phyloP scores from a whole-genome alignment of 2,329 filamentous ascomycete genomes.

The Capronia americana region DNA sequence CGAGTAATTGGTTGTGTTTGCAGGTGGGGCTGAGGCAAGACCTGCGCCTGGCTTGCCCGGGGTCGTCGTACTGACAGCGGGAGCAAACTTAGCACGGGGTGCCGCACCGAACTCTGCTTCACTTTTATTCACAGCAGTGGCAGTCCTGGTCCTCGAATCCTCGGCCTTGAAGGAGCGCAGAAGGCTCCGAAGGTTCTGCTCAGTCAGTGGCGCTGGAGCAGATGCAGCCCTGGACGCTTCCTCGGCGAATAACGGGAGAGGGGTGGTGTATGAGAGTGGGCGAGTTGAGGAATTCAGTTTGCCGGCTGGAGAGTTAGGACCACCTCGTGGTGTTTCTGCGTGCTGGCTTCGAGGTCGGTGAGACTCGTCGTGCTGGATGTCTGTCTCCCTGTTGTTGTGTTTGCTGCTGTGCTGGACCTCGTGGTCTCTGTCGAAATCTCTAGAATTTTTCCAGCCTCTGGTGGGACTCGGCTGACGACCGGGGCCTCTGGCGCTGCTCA shows the following conservation, averaged over 20 bases:
- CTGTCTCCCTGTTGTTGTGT: neutral
- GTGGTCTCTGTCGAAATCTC: constrained; percentile 33
- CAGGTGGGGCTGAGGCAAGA: constrained; percentile 25
- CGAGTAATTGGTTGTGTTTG: constrained; percentile 16
- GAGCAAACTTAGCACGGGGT: constrained; percentile 9
- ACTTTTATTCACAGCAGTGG: neutral
- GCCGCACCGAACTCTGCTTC: constrained; percentile 3
- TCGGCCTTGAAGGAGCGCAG: constrained; percentile 26
- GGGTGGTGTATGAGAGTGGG: constrained; percentile 35
- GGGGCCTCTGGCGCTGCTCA: constrained; percentile 17
- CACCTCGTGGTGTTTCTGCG: constrained; percentile 6
- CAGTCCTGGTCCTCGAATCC: neutral
- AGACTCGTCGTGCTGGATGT: constrained; percentile 13
- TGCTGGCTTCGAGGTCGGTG: constrained; percentile 1
- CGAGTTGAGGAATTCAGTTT: constrained; percentile 31
- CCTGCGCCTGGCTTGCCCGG: constrained; percentile 18
- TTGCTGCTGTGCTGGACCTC: constrained; percentile 16
- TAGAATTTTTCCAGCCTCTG: constrained; percentile 31
- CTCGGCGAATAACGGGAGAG: constrained; percentile 35
- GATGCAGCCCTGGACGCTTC: constrained; percentile 29
- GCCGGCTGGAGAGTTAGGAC: constrained; percentile 15
- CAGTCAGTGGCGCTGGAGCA: constrained; percentile 32
- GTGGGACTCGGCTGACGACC: constrained; percentile 22
- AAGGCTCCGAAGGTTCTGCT: constrained; percentile 37
- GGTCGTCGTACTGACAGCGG: constrained; percentile 17